Evolutionary conservation across 345 rosid genomes (phyloP).

Genomic region (Kandelia obovata): DNA sequence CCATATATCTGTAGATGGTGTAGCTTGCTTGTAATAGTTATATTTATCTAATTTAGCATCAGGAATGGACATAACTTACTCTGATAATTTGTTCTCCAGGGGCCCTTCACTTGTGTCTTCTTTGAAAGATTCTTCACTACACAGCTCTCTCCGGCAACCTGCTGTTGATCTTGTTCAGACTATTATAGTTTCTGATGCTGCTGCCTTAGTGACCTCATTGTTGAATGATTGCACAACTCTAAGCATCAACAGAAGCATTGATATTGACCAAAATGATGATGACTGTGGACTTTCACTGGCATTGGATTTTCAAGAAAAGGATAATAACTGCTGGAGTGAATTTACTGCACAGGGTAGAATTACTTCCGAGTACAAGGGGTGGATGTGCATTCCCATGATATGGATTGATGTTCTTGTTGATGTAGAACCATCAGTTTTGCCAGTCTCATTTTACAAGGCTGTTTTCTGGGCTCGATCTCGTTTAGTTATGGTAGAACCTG

Average conservation of each 20-base stretch:
- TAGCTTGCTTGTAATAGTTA: not conserved
- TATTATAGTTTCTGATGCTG: slow-evolving; percentile 84
- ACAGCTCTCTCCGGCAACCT: slow-evolving; percentile 83
- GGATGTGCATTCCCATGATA: slow-evolving; percentile 94
- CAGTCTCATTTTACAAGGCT: slow-evolving; percentile 74
- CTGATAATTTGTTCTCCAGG: slow-evolving; percentile 48
- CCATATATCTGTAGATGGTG: not conserved
- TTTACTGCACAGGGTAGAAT: slow-evolving; percentile 58
- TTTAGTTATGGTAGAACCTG: slow-evolving; percentile 77
- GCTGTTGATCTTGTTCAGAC: slow-evolving; percentile 86
- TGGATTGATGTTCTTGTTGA: slow-evolving; percentile 83
- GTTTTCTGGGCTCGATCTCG: slow-evolving; percentile 93
- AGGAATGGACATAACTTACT: slow-evolving; percentile 9
- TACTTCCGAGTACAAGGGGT: slow-evolving; percentile 57
- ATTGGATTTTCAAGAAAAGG: slow-evolving; percentile 41
- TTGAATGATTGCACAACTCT: slow-evolving; percentile 28
- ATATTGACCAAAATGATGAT: slow-evolving; percentile 39
- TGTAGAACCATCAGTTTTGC: slow-evolving; percentile 55
- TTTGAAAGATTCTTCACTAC: slow-evolving; percentile 82
- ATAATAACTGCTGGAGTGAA: slow-evolving; percentile 60
- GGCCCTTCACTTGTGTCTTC: slow-evolving; percentile 85
- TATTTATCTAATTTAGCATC: not conserved
- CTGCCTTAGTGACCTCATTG: slow-evolving; percentile 57
- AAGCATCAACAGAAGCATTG: slow-evolving; percentile 24
- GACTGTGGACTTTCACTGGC: slow-evolving; percentile 36